Percentiles rank a stretch among this genome's conserved stretches.
phyloP scores from a whole-genome alignment of 2,329 filamentous ascomycete genomes.

The Phaeosphaeriaceae sp. region DNA sequence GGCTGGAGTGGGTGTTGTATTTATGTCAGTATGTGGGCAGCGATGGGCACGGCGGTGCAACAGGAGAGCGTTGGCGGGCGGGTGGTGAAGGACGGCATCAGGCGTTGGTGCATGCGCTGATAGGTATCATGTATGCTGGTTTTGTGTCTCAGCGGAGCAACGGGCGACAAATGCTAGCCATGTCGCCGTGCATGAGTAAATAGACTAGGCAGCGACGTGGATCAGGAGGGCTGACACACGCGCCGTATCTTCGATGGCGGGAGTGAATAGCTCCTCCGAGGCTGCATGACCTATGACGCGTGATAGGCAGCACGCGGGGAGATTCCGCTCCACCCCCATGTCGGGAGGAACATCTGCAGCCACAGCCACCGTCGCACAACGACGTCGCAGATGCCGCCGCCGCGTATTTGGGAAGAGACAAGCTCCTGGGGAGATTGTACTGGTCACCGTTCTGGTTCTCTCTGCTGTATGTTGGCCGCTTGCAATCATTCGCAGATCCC shows the following conservation, averaged over 20 bases:
- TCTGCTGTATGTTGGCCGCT: neutral
- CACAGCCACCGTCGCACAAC: neutral
- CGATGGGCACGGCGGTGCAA: conserved; percentile 4
- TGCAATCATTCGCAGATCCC: neutral
- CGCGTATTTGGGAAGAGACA: neutral
- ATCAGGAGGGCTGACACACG: neutral
- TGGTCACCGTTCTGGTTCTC: neutral
- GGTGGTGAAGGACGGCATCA: conserved; percentile 27
- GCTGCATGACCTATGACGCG: neutral
- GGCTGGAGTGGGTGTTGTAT: conserved; percentile 4
- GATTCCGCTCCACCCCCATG: neutral
- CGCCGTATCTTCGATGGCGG: neutral
- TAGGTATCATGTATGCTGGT: neutral
- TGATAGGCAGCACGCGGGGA: neutral
- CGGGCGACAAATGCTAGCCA: neutral
- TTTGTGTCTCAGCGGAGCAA: neutral
- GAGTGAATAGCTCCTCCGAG: neutral
- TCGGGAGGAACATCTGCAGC: no score
- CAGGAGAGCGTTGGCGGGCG: conserved; percentile 11
- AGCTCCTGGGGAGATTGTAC: neutral
- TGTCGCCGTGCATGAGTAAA: neutral
- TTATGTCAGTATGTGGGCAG: conserved; percentile 4
- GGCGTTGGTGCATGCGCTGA: conserved; percentile 13
- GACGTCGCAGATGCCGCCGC: no score
- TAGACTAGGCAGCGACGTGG: neutral